These are phyloP conservation scores for Zygotorulaspora danielsina DNA, from an alignment of 805 yeast genomes.

Conservation along the genomic window DNA sequence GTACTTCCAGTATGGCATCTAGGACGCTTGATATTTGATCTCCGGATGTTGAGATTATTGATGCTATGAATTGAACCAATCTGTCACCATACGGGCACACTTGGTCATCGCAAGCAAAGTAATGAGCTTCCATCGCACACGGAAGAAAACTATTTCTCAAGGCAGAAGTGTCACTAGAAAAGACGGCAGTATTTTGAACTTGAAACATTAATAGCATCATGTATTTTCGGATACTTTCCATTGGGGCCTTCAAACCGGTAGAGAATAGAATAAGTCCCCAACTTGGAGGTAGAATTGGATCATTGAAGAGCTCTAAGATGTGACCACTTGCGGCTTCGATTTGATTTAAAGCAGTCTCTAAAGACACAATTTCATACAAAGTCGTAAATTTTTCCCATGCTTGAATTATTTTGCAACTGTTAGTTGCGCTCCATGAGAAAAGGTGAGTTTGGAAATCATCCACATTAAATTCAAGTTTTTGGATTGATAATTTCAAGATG, in stretches of 20 bases:
- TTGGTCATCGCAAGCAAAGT: conserved; percentile 45
- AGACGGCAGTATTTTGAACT: conserved; percentile 45
- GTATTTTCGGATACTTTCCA: conserved; percentile 71
- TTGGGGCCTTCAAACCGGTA: conserved; percentile 69
- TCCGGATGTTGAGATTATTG: conserved; percentile 13
- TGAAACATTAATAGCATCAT: conserved; percentile 53
- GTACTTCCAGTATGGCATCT: conserved; percentile 39
- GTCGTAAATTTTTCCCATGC: conserved; percentile 75
- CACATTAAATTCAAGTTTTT: conserved; percentile 34
- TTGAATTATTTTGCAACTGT: conserved; percentile 34
- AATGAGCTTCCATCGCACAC: conserved; percentile 57
- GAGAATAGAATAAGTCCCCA: conserved; percentile 75
- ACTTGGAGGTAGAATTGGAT: conserved; percentile 53
- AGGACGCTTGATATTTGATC: conserved; percentile 5
- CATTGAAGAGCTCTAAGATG: conserved; percentile 49
- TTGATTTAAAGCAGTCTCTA: conserved; percentile 84
- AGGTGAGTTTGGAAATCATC: conserved; percentile 11
- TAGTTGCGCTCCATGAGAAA: conserved; percentile 20
- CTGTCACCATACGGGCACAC: conserved; percentile 57
- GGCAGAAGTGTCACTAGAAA: conserved; percentile 40
- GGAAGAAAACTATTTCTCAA: conserved; percentile 49
- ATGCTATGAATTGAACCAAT: conserved; percentile 43
- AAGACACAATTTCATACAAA: conserved; percentile 71
- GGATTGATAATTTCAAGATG: conserved; percentile 57
- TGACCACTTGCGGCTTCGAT: conserved; percentile 71